Conservation (phyloP, 371 early-diverging fungal genomes). For the Mucor saturninus region DNA sequence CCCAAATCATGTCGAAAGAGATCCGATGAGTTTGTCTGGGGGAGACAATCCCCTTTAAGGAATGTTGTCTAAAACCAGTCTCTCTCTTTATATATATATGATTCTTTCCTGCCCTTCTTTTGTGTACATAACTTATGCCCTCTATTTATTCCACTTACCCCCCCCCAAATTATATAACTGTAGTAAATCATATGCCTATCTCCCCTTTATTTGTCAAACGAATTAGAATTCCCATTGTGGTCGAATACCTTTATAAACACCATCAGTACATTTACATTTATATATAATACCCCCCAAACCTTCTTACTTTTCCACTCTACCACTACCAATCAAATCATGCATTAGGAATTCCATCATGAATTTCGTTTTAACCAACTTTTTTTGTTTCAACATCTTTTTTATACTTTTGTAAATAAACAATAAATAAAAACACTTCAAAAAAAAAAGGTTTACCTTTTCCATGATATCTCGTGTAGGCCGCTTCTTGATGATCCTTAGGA, state of each 20-base stretch:
- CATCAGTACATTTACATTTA: not conserved
- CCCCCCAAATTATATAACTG: not conserved
- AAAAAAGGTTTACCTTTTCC: slow-evolving; percentile 17
- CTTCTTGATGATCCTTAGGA: slow-evolving; percentile 25
- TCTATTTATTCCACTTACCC: not conserved
- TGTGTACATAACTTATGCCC: not conserved
- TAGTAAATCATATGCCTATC: not conserved
- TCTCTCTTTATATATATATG: no score
- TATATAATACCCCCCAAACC: slow-evolving; percentile 3
- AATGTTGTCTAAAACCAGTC: not conserved
- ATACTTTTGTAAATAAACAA: slow-evolving; percentile 1
- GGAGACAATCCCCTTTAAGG: slow-evolving; percentile 15
- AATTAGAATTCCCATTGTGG: slow-evolving; percentile 25
- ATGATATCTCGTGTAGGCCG: slow-evolving; percentile 30
- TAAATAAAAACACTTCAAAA: slow-evolving; percentile 1
- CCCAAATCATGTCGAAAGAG: slow-evolving; percentile 12
- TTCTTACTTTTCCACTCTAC: slow-evolving; percentile 32
- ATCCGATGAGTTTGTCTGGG: slow-evolving; percentile 25
- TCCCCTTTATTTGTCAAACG: slow-evolving; percentile 25
- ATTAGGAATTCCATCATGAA: slow-evolving; percentile 27
- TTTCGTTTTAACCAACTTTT: slow-evolving; percentile 21
- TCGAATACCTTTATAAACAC: slow-evolving; percentile 9
- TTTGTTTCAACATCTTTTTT: slow-evolving; percentile 26
- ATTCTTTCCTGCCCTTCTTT: not conserved
- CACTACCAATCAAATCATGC: slow-evolving; percentile 36